These are phyloP conservation scores for Fusarium clavum DNA, from an alignment of 2,329 filamentous ascomycete species.

Conservation along the genomic window DNA sequence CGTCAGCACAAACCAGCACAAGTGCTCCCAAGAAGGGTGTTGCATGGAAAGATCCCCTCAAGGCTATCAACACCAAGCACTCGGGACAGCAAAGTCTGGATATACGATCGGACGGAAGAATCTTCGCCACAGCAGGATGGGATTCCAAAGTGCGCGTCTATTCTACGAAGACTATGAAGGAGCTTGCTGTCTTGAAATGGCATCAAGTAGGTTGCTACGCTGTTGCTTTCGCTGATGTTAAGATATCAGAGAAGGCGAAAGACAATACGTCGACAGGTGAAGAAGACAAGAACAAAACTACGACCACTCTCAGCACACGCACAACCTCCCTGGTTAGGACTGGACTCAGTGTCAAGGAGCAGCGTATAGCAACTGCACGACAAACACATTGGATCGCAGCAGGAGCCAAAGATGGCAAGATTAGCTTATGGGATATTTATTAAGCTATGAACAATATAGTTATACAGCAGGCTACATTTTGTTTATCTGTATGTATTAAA, in stretches of 20 bases:
- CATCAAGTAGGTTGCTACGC: constrained; percentile 90
- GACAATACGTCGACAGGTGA: background rate
- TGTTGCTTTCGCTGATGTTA: constrained; percentile 73
- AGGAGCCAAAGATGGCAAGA: constrained; percentile 93
- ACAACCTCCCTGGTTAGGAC: constrained; percentile 8
- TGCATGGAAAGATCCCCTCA: constrained; percentile 63
- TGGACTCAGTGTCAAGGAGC: constrained; percentile 65
- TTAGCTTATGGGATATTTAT: constrained; percentile 96
- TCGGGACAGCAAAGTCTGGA: constrained; percentile 86
- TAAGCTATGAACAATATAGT: constrained; percentile 51
- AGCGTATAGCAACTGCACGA: constrained; percentile 72
- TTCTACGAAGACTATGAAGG: constrained; percentile 80
- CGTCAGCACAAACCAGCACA: background rate
- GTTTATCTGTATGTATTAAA: background rate
- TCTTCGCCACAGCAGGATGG: constrained; percentile 95
- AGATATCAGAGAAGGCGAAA: constrained; percentile 9
- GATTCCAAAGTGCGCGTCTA: constrained; percentile 86
- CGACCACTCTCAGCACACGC: background rate
- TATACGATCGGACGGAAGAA: constrained; percentile 81
- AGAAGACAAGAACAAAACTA: background rate
- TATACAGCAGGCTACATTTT: background rate
- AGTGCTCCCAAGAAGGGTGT: constrained; percentile 37
- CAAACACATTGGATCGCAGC: constrained; percentile 88
- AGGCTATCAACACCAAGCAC: constrained; percentile 81
- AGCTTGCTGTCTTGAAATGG: constrained; percentile 94